phyloP scores from a whole-genome alignment of 345 rosid genomes.

The Gossypium turneri region DNA sequence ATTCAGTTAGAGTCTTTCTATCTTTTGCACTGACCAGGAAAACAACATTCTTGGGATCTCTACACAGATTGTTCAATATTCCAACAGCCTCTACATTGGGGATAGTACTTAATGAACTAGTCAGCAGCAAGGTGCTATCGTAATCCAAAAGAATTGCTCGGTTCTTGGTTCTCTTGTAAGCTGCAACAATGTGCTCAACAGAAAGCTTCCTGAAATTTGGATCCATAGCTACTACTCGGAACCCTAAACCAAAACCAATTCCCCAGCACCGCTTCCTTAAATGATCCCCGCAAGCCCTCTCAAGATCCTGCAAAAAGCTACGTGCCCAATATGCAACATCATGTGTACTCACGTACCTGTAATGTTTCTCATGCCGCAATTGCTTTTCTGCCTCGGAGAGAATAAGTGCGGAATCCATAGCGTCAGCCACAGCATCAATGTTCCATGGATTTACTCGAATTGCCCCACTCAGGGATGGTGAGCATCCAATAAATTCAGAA shows the following conservation, averaged over 20 bases:
- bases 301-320: conserved; percentile 93
- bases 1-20: conserved; percentile 53
- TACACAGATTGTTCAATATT: conserved; percentile 60
- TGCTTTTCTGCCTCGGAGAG: conserved; percentile 75
- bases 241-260: conserved; percentile 88
- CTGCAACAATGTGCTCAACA: conserved; percentile 13
- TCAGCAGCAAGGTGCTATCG: conserved; percentile 69
- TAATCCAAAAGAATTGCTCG: conserved; percentile 87
- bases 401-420: conserved; percentile 38
- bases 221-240: conserved; percentile 84
- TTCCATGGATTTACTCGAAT: conserved; percentile 7
- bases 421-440: conserved; percentile 5
- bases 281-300: conserved; percentile 83
- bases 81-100: conserved; percentile 55
- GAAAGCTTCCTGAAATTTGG: conserved; percentile 23
- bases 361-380: conserved; percentile 88
- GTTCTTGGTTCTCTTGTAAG: conserved; percentile 75
- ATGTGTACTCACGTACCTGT: conserved; percentile 84
- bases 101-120: conserved; percentile 49
- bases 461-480: conserved; percentile 3
- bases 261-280: conserved; percentile 87
- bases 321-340: conserved; percentile 95
- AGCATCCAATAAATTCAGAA: conserved; percentile 9
- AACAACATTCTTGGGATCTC: conserved; percentile 75
- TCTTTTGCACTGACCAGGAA: conserved; percentile 85